phyloP scores from a whole-genome alignment of 176 grass and related monocot genomes.

The Rhynchospora breviuscula region DNA sequence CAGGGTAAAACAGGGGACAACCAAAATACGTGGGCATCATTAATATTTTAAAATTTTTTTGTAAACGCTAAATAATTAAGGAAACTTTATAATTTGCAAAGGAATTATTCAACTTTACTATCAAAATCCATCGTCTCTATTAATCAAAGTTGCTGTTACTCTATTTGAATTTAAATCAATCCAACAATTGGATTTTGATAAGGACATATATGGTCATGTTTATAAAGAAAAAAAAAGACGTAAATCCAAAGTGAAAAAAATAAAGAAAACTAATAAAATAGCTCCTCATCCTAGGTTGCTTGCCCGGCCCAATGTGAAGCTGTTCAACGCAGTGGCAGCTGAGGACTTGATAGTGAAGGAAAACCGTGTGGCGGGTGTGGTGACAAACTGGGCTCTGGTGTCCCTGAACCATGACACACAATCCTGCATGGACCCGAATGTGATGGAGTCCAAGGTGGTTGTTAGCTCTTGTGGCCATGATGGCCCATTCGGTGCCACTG shows the following conservation, averaged over 20 bases:
- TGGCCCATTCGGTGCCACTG: conserved; percentile 83
- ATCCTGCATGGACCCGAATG: conserved; percentile 98
- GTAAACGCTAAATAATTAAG: no score
- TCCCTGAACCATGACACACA: conserved; percentile 97
- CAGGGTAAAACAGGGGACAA: neutral
- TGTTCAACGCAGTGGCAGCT: conserved; percentile 88
- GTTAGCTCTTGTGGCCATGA: conserved; percentile 97
- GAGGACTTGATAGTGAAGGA: conserved; percentile 93
- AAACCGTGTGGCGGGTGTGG: conserved; percentile 63
- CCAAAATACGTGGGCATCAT: neutral
- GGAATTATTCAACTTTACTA: no score
- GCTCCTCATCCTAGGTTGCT: conserved; percentile 21
- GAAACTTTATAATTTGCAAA: neutral
- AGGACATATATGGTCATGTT: neutral
- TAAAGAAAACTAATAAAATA: neutral
- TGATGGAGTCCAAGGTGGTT: conserved; percentile 91
- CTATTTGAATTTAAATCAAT: neutral
- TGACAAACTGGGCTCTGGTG: conserved; percentile 94
- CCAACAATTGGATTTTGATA: neutral
- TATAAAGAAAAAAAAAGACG: neutral
- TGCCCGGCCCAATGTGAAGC: conserved; percentile 83
- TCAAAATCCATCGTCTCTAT: neutral
- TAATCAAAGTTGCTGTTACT: neutral
- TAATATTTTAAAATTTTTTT: no score
- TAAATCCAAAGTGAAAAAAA: neutral